Conservation (phyloP, 2,329 filamentous ascomycete genomes). For the Metarhizium album region DNA sequence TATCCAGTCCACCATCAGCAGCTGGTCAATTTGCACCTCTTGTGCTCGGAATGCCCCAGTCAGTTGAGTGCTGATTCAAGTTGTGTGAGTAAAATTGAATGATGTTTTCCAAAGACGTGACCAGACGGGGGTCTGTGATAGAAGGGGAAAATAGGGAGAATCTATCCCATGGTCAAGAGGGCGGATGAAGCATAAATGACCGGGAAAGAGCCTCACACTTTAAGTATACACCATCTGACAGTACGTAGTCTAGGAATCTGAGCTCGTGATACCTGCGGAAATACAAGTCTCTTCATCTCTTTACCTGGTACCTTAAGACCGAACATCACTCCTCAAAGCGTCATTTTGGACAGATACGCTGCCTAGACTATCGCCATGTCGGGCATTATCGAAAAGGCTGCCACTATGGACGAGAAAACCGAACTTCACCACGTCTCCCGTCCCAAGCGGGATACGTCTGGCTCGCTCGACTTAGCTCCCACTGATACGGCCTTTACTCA, state of each 20-base stretch:
- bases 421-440: not conserved
- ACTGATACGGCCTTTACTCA: not conserved
- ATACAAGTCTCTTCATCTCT: not conserved
- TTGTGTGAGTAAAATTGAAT: not conserved
- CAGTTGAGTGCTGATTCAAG: not conserved
- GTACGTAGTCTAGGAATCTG: not conserved
- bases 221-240: slow-evolving; percentile 1
- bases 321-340: not conserved
- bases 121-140: too few species aligned
- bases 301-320: not conserved
- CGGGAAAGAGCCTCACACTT: not conserved
- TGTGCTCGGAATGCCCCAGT: not conserved
- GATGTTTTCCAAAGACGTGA: not conserved
- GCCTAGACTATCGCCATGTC: not conserved
- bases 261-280: not conserved
- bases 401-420: not conserved
- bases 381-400: not conserved
- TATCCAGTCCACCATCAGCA: not conserved
- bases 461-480: not conserved
- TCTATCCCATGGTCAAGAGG: not conserved
- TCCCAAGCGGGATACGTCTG: not conserved
- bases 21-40: not conserved
- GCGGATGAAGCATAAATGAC: not conserved
- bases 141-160: too few species aligned
- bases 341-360: not conserved